Evolutionary conservation across 2,329 filamentous ascomycete genomes (phyloP), one percentile per base, ranked within the genome.

Genomic region (Fusarium floridanum): DNA sequence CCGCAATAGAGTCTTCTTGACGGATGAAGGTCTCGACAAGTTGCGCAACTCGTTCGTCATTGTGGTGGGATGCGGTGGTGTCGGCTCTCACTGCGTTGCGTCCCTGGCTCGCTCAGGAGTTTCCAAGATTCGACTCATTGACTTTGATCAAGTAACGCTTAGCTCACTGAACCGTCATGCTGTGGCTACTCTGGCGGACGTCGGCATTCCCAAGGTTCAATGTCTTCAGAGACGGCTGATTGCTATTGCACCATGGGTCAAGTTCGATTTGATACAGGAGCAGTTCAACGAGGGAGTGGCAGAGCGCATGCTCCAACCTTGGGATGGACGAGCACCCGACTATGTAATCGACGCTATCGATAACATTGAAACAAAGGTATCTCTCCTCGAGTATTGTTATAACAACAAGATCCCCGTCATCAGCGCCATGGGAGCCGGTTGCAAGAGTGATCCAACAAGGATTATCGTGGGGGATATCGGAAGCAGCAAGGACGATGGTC

Each of bases 331-430:
- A 80, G 88, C 88, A 77, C 95, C 95, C 1, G 93, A 96, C 78
- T 99, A 92, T 79, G 91, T 99, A n/a, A 91, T 99, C 39, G 97
- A 99, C 83, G 97, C 96, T 24, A 99, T 99, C 76, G 97, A 99
- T 83, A 98, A 99, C 81, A 98, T 99, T 72, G 94, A 98, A 61
- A 97, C 95, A 64, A 99, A 99, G 85, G 96, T 99, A 4, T 93
- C 92, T 20, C 86, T 99, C 64, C 87, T 99, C 45, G 92, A 95
- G 78, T 97, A 97, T 84, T 99, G 97, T 84, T 88, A 95, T 81
- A 89, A 91, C 70, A 89, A 95, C 80, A 87, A 88, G 2, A 86
- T 98, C 29, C 92, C 91, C 1, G 95, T 99, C 32, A 95, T 99
- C 72, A 97, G 95, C 17, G 94, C 95, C 36, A 98, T 98, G 95